phyloP scores from a whole-genome alignment of 1,284 basidiomycete species.

The Cryptococcus depauperatus region DNA sequence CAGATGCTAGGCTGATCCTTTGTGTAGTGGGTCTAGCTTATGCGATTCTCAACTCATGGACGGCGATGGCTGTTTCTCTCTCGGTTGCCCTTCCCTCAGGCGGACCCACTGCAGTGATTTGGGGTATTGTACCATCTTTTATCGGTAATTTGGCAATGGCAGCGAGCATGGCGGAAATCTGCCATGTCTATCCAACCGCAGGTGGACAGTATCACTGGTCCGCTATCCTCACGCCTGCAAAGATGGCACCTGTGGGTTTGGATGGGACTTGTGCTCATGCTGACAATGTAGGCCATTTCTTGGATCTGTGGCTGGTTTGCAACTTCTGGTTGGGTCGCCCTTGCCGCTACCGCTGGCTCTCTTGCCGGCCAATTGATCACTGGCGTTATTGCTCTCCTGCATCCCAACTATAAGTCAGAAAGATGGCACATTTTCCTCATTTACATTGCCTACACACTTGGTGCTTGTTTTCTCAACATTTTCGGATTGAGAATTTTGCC shows the following conservation, averaged over 20 bases:
- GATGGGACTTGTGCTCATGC: not conserved
- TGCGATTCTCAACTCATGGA: slow-evolving; percentile 28
- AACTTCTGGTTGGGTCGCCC: slow-evolving; percentile 41
- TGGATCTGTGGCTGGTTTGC: slow-evolving; percentile 32
- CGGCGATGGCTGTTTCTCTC: slow-evolving; percentile 24
- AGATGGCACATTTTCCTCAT: slow-evolving; percentile 33
- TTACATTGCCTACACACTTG: slow-evolving; percentile 29
- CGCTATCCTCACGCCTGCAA: slow-evolving; percentile 32
- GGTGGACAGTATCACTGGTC: slow-evolving; percentile 46
- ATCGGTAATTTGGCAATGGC: slow-evolving; percentile 39
- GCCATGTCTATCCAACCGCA: slow-evolving; percentile 28
- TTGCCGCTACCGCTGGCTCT: slow-evolving; percentile 34
- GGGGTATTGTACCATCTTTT: slow-evolving; percentile 40
- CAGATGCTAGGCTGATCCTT: not conserved
- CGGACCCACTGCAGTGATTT: slow-evolving; percentile 41
- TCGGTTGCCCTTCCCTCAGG: slow-evolving; percentile 34
- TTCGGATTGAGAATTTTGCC: slow-evolving; percentile 35
- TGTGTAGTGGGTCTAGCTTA: slow-evolving; percentile 25
- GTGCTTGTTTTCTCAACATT: slow-evolving; percentile 33
- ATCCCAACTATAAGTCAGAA: slow-evolving; percentile 32
- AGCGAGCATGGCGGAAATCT: slow-evolving; percentile 38
- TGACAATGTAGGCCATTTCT: slow-evolving; percentile 12
- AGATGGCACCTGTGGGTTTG: slow-evolving; percentile 20
- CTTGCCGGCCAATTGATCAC: slow-evolving; percentile 37
- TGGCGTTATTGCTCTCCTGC: slow-evolving; percentile 40